Percentiles rank a stretch among this genome's conserved stretches.
phyloP scores from a whole-genome alignment of 257 asterid genomes.

The Cinchona pubescens region DNA sequence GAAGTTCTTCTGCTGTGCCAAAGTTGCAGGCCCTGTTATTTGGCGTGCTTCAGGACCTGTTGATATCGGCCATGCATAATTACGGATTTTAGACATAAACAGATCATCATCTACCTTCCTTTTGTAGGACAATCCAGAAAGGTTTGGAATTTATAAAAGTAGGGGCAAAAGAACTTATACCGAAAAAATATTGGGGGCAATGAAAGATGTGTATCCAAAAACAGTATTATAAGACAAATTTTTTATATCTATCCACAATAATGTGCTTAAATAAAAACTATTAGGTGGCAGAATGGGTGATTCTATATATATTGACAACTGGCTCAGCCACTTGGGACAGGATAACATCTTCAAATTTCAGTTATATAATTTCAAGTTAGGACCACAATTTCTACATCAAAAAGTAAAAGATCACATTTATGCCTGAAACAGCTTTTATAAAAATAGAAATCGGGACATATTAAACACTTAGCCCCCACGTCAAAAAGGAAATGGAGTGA shows the following conservation, averaged over 20 bases:
- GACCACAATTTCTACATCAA: background rate
- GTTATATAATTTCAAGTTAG: background rate
- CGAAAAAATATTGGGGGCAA: too few species aligned
- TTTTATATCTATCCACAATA: background rate
- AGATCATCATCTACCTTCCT: background rate
- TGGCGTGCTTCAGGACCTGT: constrained; percentile 98
- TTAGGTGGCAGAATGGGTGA: background rate
- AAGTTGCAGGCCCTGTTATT: constrained; percentile 82
- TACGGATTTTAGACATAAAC: background rate
- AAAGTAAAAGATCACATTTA: background rate
- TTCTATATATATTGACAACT: background rate
- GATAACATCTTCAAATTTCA: background rate
- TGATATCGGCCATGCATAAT: constrained; percentile 53
- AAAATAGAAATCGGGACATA: background rate
- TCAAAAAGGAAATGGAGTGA: background rate
- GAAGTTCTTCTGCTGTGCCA: constrained; percentile 84
- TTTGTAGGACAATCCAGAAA: too few species aligned
- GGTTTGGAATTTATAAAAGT: too few species aligned
- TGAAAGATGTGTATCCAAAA: background rate
- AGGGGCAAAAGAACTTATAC: too few species aligned
- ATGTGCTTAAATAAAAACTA: background rate
- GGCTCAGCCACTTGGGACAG: background rate
- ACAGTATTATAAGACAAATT: background rate
- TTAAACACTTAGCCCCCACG: background rate
- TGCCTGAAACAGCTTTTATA: background rate